These are phyloP conservation scores for Botrytis aclada DNA, from an alignment of 2,329 filamentous ascomycete genomes.

Conservation along the genomic window DNA sequence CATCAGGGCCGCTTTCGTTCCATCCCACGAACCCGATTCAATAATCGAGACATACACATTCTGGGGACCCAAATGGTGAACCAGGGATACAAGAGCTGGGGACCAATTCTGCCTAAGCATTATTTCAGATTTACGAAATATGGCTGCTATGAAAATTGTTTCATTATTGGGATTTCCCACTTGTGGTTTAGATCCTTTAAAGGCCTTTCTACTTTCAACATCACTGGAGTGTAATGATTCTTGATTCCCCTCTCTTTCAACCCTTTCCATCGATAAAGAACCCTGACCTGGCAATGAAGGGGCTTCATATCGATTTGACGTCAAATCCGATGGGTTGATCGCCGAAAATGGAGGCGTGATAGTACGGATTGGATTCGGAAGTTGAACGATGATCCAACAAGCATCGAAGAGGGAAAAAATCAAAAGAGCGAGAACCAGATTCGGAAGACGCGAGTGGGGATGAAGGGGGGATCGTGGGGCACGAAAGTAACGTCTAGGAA, in stretches of 20 bases:
- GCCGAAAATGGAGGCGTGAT: conserved; percentile 6
- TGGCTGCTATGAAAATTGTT: conserved; percentile 62
- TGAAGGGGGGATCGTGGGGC: conserved; percentile 10
- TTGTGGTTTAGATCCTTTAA: neutral
- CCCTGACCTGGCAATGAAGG: neutral
- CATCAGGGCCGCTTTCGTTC: conserved; percentile 59
- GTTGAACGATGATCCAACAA: conserved; percentile 3
- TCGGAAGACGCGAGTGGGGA: conserved; percentile 9
- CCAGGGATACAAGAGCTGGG: conserved; percentile 55
- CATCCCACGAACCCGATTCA: conserved; percentile 68
- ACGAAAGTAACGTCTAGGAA: conserved; percentile 11
- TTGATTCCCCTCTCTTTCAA: neutral
- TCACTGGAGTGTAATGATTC: neutral
- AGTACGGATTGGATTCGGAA: conserved; percentile 7
- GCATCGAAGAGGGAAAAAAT: neutral
- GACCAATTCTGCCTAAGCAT: conserved; percentile 63
- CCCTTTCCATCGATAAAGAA: neutral
- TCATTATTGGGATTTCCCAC: conserved; percentile 20
- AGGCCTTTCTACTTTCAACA: neutral
- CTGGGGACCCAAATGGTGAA: conserved; percentile 53
- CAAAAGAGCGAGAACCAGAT: neutral
- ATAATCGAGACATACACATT: conserved; percentile 67
- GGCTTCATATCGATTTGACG: neutral
- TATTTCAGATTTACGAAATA: conserved; percentile 65
- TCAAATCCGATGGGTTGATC: neutral